Base-by-base conservation (phyloP, 805 yeast genomes). In the Saccharomycopsis capsularis region DNA sequence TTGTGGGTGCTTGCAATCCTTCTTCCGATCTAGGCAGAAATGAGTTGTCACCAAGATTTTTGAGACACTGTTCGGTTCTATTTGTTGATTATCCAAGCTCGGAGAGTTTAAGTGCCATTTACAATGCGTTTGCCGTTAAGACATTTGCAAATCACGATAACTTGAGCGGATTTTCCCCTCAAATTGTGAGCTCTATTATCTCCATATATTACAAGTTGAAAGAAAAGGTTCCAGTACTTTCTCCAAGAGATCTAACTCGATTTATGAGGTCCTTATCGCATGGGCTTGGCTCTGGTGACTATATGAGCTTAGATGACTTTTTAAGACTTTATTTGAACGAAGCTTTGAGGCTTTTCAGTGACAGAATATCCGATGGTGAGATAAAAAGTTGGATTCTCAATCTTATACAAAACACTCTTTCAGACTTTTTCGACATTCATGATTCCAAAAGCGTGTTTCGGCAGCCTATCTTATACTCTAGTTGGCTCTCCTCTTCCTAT, bases 1-100 rank as follows among this genome's bases (percentile, higher is more conserved):
- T 91, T 65, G 93, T 89, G n/a, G 97, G 95, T 6, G 97, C 98
- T 0, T 91, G 98, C 62, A 91, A 91, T 59, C 93, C 96, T 1
- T 82, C 96, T 0, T 71, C 81, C 0, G 95, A 85, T 63, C 76
- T 79, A 2, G 96, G 96, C 0, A 71, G 98, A 52, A 67, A 73
- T 9, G 61, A 60, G 2, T 59, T 91, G 21, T 68, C 79, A 1
- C 59, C 68, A 7, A 66, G 96, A 39, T 82, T 90, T 56, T 63
- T 85, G 41, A 70, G 95, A 4, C 90, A 82, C 57, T 69, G 77
- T 2, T 65, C 82, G 0, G 68, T 87, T 4, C 55, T 91, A 0
- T 75, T 79, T 76, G 84, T 90, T 3, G 95, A 82, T 54, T 83
- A 90, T 59, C 97, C 98, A 0, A 81, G 82, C 0, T 55, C 56